phyloP scores from a whole-genome alignment of 2,329 filamentous ascomycete species.

The Ceratocystis variospora region DNA sequence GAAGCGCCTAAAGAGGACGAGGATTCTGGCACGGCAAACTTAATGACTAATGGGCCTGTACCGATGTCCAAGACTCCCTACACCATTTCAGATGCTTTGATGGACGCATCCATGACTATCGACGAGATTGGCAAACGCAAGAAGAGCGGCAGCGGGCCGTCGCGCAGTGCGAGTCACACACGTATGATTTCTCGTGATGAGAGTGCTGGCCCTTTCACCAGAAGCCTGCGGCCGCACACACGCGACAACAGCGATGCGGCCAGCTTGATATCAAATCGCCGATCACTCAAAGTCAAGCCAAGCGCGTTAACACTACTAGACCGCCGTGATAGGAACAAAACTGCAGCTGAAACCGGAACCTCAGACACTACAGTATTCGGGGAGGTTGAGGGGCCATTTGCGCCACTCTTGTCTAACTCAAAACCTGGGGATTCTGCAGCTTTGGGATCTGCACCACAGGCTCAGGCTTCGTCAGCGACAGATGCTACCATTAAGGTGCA shows the following conservation, averaged over 20 bases:
- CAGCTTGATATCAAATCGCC: conserved; percentile 17
- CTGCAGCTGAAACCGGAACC: conserved; percentile 43
- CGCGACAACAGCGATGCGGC: conserved; percentile 16
- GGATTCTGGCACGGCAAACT: conserved; percentile 16
- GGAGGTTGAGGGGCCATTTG: conserved; percentile 44
- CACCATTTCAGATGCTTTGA: conserved; percentile 77
- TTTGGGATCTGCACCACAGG: background rate
- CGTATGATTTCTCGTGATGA: conserved; percentile 14
- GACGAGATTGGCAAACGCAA: conserved; percentile 46
- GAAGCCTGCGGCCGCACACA: background rate
- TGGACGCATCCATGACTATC: conserved; percentile 83
- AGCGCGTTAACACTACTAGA: conserved; percentile 48
- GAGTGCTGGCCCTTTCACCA: conserved; percentile 1
- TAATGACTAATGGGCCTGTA: conserved; percentile 22
- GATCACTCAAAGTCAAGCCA: conserved; percentile 31
- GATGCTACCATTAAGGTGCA: conserved; percentile 27
- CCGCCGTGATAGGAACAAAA: conserved; percentile 45
- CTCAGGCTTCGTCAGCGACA: background rate
- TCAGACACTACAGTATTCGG: conserved; percentile 48
- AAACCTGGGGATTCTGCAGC: background rate
- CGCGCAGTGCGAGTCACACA: conserved; percentile 12
- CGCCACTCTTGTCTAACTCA: conserved; percentile 17
- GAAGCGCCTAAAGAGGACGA: conserved; percentile 35
- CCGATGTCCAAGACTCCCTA: conserved; percentile 37
- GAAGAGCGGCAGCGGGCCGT: conserved; percentile 34